Evolutionary conservation across 257 asterid species (phyloP), one percentile per base, ranked within the genome.

Genomic region (Solanum tacnaense): DNA sequence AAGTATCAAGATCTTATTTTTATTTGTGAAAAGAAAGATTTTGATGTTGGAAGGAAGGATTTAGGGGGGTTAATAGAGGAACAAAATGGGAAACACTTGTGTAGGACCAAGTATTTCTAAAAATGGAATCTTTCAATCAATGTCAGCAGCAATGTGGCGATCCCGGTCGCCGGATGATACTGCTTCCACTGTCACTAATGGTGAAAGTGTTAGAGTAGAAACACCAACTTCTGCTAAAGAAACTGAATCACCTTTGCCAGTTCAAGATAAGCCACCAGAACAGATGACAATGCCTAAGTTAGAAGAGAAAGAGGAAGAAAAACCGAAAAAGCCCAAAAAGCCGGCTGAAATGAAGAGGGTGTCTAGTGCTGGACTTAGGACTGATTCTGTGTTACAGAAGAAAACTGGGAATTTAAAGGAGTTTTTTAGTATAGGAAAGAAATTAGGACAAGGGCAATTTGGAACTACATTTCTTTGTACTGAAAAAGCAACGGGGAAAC

Each of bases 361-460:
- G 82, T 88, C 91, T 4, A 95, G 99, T 87, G 98, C 98, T 67
- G 99, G 99, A 39, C 98, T 96, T 35, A 92, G 93, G 91, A 92
- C 98, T 15, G 98, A 92, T 38, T 96, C 98, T 29, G 98, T 96
- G 11, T 88, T 96, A 49, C 98, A 87, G 52, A 91, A 93, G 87
- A 94, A 88, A 90, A 96, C 99, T 7, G 98, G 97, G 83, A 95
- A 93, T 60, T 87, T 96, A 88, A 96, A 94, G 94, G 98, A 96
- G 60, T 92, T 92, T 49, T 96, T 94, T 83, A 92, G 88, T 67
- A 31, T 94, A 60, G 99, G 98, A 13, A 96, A 96, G 96, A 96
- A 92, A 91, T 89, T 96, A 90, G 99, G 99, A 62, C 99, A 96
- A 85, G 99, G 98, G 89, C 99, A 96, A 88, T 96, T 96, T 73